Base-by-base conservation (phyloP, 768 basidiomycete genomes). In the Kwoniella mangroviensis region DNA sequence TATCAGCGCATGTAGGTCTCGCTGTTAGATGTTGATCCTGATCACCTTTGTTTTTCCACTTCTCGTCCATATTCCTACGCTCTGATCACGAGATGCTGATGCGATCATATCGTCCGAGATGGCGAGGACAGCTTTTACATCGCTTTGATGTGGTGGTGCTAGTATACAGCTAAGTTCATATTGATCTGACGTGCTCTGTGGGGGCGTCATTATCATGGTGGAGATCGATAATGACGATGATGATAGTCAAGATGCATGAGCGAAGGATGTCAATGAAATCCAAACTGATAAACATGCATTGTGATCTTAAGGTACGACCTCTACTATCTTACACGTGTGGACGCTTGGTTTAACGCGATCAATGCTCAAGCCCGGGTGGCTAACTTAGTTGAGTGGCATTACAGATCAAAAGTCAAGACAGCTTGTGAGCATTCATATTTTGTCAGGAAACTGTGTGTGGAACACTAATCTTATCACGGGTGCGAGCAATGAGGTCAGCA, bases 71-170 rank as follows among this genome's bases (percentile, higher is more conserved):
- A 78, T 59, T 13, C 53, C 79, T 40, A 80, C 75, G 34, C 67
- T 73, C 13, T 51, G 21, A 61, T 80, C 79, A 42, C 79, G 54
- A 19, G 79, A 80, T 12, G 75, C 79, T 7, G 75, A 68, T 34
- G 70, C 66, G 10, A 80, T 55, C 19, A 65, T 43, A 42, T 69
- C 56, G 13, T 69, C 51, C 34, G 63, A 57, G 34, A 77, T 63
- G 19, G 72, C 67, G 10, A 78, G 55, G 12, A 80, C 79, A 43
- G 73, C 73, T 67, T 80, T 80, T 13, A 80, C 77, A 63, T 78
- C 77, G 52, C 59, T 60, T 19, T 58, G 52, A 65, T 78, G 79
- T 3, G 57, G 26, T 4, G 76, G 76, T 1, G 54, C 55, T 2
- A 77, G 67, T 52, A 70, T 53, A 13, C 12, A 42, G 24, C 66